Evolutionary conservation across 345 rosid species (phyloP).

Genomic region (Brassica cretica): DNA sequence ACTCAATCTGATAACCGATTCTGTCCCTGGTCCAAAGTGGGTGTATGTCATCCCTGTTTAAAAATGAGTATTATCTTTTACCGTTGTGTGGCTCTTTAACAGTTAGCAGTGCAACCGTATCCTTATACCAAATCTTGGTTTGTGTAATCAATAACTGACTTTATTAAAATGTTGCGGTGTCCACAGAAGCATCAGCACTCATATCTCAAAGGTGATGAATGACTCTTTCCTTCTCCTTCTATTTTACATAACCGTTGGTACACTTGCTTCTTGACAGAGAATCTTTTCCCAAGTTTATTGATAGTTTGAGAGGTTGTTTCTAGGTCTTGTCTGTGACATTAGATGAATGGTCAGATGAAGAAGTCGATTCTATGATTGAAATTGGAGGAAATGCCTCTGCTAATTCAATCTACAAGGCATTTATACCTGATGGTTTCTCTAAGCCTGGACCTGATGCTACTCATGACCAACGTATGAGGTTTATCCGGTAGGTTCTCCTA

Average conservation of each 20-base stretch:
- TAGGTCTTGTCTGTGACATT: conserved; percentile 93
- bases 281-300: neutral
- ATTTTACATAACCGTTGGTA: too few species aligned
- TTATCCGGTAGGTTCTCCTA: conserved; percentile 57
- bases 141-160: neutral
- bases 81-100: too few species aligned
- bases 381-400: conserved; percentile 94
- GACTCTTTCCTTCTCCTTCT: conserved; percentile 19
- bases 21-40: conserved; percentile 97
- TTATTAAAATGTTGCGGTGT: conserved; percentile 85
- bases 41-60: conserved; percentile 59
- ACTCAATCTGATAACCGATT: conserved; percentile 72
- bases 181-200: conserved; percentile 97
- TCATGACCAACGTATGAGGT: conserved; percentile 74
- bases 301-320: conserved; percentile 7
- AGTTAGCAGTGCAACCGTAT: neutral
- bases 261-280: conserved; percentile 1
- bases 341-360: conserved; percentile 96
- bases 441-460: conserved; percentile 83
- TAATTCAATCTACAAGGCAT: conserved; percentile 88
- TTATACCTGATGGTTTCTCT: conserved; percentile 70
- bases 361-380: conserved; percentile 87
- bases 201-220: conserved; percentile 76
- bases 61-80: too few species aligned
- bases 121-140: neutral